These are phyloP conservation scores for Backusella liffmaniae DNA, from an alignment of 192 early-diverging fungal genomes.

Conservation along the genomic window DNA sequence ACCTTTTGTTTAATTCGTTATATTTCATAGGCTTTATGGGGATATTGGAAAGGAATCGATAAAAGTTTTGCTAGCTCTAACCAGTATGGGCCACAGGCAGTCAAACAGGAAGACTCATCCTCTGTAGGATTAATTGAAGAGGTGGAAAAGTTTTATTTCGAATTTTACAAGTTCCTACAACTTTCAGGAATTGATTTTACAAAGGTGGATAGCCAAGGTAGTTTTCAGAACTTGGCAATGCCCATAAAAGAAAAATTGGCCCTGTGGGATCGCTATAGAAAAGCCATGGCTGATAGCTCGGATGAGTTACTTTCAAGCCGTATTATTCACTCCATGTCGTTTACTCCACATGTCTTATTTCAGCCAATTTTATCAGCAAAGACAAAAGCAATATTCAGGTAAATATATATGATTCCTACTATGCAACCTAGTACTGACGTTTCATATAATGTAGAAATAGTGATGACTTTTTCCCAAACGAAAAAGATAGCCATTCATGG, in stretches of 20 bases:
- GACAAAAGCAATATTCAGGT: slow-evolving; percentile 14
- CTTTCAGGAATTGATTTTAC: slow-evolving; percentile 48
- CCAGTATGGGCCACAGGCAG: neutral
- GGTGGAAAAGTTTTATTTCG: slow-evolving; percentile 41
- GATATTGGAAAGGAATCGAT: slow-evolving; percentile 58
- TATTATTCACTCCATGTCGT: slow-evolving; percentile 56
- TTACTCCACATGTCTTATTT: slow-evolving; percentile 45
- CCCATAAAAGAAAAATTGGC: neutral
- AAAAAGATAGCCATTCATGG: slow-evolving; percentile 45
- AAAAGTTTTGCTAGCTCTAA: slow-evolving; percentile 18
- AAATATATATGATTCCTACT: neutral
- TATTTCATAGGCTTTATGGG: slow-evolving; percentile 41
- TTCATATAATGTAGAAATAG: slow-evolving; percentile 41
- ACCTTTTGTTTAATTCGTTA: neutral
- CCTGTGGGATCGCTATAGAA: slow-evolving; percentile 41
- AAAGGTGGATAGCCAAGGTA: slow-evolving; percentile 56
- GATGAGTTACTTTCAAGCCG: slow-evolving; percentile 39
- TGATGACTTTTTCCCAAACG: slow-evolving; percentile 56
- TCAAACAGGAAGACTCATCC: slow-evolving; percentile 1
- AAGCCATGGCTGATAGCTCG: slow-evolving; percentile 39
- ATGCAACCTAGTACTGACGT: too few relatives aligned
- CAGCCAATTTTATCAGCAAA: slow-evolving; percentile 15
- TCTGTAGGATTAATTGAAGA: slow-evolving; percentile 21
- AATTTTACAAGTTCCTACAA: slow-evolving; percentile 50
- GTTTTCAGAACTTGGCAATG: slow-evolving; percentile 41